Evolutionary conservation across 345 rosid species (phyloP).

Genomic region (Leavenworthia alabamica): DNA sequence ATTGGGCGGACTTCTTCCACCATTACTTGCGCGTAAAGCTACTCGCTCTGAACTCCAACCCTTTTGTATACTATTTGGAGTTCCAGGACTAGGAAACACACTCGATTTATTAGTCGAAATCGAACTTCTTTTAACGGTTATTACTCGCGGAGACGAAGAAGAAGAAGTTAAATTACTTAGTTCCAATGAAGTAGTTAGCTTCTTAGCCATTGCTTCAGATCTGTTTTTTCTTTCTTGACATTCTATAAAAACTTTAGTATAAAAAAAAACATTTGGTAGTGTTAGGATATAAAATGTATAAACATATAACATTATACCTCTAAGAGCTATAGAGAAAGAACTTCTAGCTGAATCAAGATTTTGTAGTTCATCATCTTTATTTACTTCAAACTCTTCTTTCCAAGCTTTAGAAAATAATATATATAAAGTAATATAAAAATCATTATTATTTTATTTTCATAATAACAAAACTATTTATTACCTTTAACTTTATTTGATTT

Average conservation of each 20-base stretch:
- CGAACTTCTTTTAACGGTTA: slow-evolving; percentile 43
- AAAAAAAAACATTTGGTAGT: not conserved
- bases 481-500: slow-evolving; percentile 64
- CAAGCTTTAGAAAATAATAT: slow-evolving; percentile 35
- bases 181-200: slow-evolving; percentile 68
- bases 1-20: slow-evolving; percentile 50
- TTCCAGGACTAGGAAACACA: slow-evolving; percentile 83
- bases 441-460: no score
- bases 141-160: slow-evolving; percentile 61
- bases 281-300: not conserved
- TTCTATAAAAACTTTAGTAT: slow-evolving; percentile 36
- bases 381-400: slow-evolving; percentile 41
- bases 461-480: no score
- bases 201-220: slow-evolving; percentile 58
- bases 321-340: slow-evolving; percentile 78
- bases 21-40: slow-evolving; percentile 41
- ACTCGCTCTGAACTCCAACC: slow-evolving; percentile 98
- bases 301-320: slow-evolving; percentile 44
- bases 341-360: slow-evolving; percentile 67
- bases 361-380: slow-evolving; percentile 41
- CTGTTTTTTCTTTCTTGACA: slow-evolving; percentile 73
- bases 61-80: slow-evolving; percentile 74
- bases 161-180: slow-evolving; percentile 53
- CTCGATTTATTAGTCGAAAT: slow-evolving; percentile 48
- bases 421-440: no score